Conservation (phyloP, 441 rosid species). For the Flueggea neowawraea region DNA sequence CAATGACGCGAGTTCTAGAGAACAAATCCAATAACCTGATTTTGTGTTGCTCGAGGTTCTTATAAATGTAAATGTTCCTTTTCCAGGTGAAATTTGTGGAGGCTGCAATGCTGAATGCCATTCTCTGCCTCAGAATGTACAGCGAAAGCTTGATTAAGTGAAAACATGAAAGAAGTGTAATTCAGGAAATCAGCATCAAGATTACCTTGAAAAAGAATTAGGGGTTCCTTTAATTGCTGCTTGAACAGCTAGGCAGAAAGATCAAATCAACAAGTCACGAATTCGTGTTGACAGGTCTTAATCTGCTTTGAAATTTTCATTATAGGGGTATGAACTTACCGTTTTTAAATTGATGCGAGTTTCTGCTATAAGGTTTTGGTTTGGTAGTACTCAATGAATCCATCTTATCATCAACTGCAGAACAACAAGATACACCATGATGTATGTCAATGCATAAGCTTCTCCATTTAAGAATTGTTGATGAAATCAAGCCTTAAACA, state of each 20-base stretch:
- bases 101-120: conserved; percentile 20
- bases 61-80: conserved; percentile 34
- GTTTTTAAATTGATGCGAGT: conserved; percentile 31
- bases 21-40: conserved; percentile 24
- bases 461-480: too few species aligned
- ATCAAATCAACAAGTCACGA: conserved; percentile 11
- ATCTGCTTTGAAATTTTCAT: not conserved
- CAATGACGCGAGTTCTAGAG: not conserved
- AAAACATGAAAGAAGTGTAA: not conserved
- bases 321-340: conserved; percentile 21
- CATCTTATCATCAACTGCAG: conserved; percentile 29
- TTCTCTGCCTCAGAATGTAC: conserved; percentile 26
- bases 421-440: not conserved
- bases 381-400: conserved; percentile 18
- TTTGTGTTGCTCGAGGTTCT: conserved; percentile 27
- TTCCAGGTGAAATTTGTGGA: conserved; percentile 30
- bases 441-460: too few species aligned
- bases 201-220: conserved; percentile 32
- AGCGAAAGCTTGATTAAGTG: not conserved
- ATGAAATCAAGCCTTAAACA: too few species aligned
- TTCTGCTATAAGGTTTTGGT: conserved; percentile 26
- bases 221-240: conserved; percentile 37
- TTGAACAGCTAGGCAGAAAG: conserved; percentile 33
- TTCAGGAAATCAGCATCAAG: not conserved
- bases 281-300: not conserved